Base-by-base conservation (phyloP, 257 asterid genomes). In the Leonotis leonurus region DNA sequence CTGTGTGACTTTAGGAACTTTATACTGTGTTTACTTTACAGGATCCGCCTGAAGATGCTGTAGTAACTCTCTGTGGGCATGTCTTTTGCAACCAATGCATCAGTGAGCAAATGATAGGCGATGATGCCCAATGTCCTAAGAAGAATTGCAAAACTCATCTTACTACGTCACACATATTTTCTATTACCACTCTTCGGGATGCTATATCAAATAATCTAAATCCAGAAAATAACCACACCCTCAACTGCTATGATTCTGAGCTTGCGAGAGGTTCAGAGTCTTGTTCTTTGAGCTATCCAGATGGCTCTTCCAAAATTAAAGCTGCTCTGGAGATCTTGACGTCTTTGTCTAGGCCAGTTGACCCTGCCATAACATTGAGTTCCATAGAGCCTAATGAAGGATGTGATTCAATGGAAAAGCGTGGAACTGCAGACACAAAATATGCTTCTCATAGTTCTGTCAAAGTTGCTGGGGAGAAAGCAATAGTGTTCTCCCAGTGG, bases 31-130 rank as follows among this genome's bases (percentile, higher is more conserved):
- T 17, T 69, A 9, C 27, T 40, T 76, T 70, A 55, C 82, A 93
- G 99, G 99, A 93, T 61, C 87, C 97, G n/a, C 99, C 99, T 58
- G 97, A 93, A 83, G 99, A 89, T 70, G 94, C 99, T 59, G 95
- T 85, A 57, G 85, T 89, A 45, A 79, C 99, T 37, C 67, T 77
- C 64, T 89, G 99, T 70, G 97, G 96, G 32, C 99, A 92, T 33
- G 95, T 89, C 54, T 92, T 83, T 66, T 92, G 99, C 91, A 82
- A 83, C 64, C 99, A 89, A 81, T 92, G 99, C 77, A 82, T 93
- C 76, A 76, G 78, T 70, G 96, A 89, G 76, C 95, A 82, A 70
- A 76, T 89, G 70, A 71, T 78, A 21, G 96, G 94, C 22, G 95
- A 89, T 56, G 95, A 79, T 73, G 70, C 76, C 26, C 87, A 80